A percentile compares a stretch with the other conserved stretches of the same genome.
Conservation (phyloP, 345 rosid genomes). For the Fremontodendron californicum region DNA sequence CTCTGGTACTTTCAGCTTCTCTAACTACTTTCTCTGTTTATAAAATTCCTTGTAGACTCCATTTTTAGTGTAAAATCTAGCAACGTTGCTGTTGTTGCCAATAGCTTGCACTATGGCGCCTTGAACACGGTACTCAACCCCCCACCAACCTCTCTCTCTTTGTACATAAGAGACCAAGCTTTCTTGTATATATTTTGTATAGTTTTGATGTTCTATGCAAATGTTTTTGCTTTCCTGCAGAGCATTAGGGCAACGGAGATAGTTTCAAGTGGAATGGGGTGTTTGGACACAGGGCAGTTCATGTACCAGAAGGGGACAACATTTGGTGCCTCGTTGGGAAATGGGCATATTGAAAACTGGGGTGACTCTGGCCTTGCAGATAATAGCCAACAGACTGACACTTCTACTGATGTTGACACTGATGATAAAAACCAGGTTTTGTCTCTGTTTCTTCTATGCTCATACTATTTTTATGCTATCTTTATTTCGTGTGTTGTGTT, state of each 20-base stretch:
- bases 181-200: not conserved
- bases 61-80: slow-evolving; percentile 48
- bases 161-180: not conserved
- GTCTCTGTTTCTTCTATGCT: slow-evolving; percentile 23
- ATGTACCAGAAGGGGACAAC: slow-evolving; percentile 49
- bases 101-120: slow-evolving; percentile 53
- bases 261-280: slow-evolving; percentile 37
- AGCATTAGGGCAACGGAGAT: slow-evolving; percentile 40
- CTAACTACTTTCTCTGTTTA: not conserved
- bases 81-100: slow-evolving; percentile 51
- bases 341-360: slow-evolving; percentile 74
- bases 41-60: slow-evolving; percentile 35
- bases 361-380: slow-evolving; percentile 79
- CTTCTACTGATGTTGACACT: slow-evolving; percentile 85
- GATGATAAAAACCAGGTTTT: slow-evolving; percentile 82
- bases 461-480: not conserved
- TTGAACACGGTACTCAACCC: slow-evolving; percentile 56
- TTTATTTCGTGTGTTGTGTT: not conserved
- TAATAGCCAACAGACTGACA: slow-evolving; percentile 92
- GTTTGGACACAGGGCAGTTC: slow-evolving; percentile 67
- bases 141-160: slow-evolving; percentile 20
- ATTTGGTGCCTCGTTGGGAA: slow-evolving; percentile 44
- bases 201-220: not conserved
- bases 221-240: slow-evolving; percentile 15
- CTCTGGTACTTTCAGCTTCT: not conserved